phyloP scores from a whole-genome alignment of 371 early-diverging fungal genomes.

The Mitosporidium daphniae region DNA sequence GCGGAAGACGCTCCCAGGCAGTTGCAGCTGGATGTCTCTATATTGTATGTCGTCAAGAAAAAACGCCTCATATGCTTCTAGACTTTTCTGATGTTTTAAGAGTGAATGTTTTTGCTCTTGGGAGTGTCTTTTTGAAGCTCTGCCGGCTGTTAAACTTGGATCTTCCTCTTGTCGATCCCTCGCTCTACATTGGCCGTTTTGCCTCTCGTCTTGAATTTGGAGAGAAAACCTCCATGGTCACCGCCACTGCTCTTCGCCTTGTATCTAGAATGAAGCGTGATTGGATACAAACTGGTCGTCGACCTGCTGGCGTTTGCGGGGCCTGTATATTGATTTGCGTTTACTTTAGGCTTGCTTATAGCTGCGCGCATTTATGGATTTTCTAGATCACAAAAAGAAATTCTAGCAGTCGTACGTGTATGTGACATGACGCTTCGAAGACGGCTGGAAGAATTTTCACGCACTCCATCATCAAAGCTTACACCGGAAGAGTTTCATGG shows the following conservation, averaged over 20 bases:
- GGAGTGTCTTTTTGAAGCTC: constrained; percentile 52
- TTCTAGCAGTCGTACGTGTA: constrained; percentile 64
- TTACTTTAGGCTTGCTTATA: constrained; percentile 22
- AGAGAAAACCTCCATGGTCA: constrained; percentile 33
- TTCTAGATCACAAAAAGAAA: constrained; percentile 37
- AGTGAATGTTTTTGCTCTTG: constrained; percentile 51
- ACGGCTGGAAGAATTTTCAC: constrained; percentile 12
- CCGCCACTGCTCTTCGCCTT: constrained; percentile 38
- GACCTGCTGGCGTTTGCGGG: constrained; percentile 93
- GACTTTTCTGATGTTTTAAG: constrained; percentile 72
- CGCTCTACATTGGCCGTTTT: constrained; percentile 72
- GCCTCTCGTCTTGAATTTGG: constrained; percentile 65
- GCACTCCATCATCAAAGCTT: constrained; percentile 8
- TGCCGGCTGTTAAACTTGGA: constrained; percentile 22
- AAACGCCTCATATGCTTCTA: constrained; percentile 66
- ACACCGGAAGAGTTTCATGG: constrained; percentile 9
- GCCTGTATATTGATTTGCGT: constrained; percentile 16
- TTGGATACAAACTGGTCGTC: constrained; percentile 80
- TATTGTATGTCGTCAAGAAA: constrained; percentile 57
- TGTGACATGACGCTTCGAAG: constrained; percentile 52
- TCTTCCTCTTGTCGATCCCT: constrained; percentile 79
- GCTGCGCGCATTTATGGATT: constrained; percentile 79
- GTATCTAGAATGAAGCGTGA: constrained; percentile 84
- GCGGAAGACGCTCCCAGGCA: constrained; percentile 41
- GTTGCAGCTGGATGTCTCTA: constrained; percentile 86